Evolutionary conservation across 805 yeast species (phyloP).

Genomic region (Saccharomycopsis vini): DNA sequence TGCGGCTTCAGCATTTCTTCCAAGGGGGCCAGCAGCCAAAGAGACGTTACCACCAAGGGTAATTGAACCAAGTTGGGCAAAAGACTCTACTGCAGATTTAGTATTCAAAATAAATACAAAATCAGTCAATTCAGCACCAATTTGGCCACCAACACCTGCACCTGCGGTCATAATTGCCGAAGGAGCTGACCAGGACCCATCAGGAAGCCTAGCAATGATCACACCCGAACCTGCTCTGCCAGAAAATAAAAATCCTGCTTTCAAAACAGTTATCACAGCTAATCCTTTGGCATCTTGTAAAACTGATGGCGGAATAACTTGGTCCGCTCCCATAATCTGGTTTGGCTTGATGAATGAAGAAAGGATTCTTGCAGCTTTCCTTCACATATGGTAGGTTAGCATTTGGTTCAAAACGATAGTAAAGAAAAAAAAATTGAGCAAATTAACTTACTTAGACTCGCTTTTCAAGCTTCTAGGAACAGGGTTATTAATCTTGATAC

Average conservation of each 20-base stretch:
- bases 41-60: slow-evolving; percentile 93
- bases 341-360: slow-evolving; percentile 91
- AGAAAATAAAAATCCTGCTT: slow-evolving; percentile 92
- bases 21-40: slow-evolving; percentile 95
- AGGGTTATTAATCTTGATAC: slow-evolving; percentile 71
- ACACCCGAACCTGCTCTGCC: slow-evolving; percentile 98
- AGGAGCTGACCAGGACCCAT: slow-evolving; percentile 97
- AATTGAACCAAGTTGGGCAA: slow-evolving; percentile 88
- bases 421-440: not conserved
- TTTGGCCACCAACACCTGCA: slow-evolving; percentile 97
- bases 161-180: slow-evolving; percentile 94
- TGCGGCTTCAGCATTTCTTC: slow-evolving; percentile 95
- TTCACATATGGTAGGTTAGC: slow-evolving; percentile 20
- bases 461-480: slow-evolving; percentile 81
- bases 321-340: slow-evolving; percentile 81
- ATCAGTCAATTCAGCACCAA: slow-evolving; percentile 94
- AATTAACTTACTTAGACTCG: slow-evolving; percentile 65
- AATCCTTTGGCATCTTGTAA: slow-evolving; percentile 86
- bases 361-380: slow-evolving; percentile 89
- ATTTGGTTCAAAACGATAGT: not conserved
- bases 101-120: slow-evolving; percentile 88
- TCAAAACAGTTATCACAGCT: slow-evolving; percentile 85
- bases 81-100: slow-evolving; percentile 81
- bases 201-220: slow-evolving; percentile 86
- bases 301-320: slow-evolving; percentile 82